Evolutionary conservation across 371 early-diverging fungal genomes (phyloP).

Genomic region (Lichtheimia ramosa): DNA sequence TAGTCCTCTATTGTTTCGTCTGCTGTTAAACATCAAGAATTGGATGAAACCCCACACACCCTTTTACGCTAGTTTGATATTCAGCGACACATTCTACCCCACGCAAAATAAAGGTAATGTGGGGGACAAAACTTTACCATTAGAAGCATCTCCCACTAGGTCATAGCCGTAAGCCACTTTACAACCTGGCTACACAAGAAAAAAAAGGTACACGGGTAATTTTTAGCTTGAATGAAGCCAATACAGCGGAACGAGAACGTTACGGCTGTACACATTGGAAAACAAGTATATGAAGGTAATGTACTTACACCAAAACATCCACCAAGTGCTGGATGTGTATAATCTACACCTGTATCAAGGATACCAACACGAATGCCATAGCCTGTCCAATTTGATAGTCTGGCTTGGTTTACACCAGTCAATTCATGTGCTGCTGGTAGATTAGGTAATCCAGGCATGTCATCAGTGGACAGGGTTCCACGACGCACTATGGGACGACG

Average conservation of each 20-base stretch:
- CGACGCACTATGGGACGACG: constrained; percentile 7
- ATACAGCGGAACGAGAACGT: too few species aligned
- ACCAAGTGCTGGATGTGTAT: constrained; percentile 71
- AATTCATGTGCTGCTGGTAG: constrained; percentile 13
- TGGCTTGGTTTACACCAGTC: constrained; percentile 14
- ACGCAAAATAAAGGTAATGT: too few species aligned
- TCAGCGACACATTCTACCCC: too few species aligned
- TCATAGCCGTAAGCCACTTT: constrained; percentile 67
- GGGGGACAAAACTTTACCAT: constrained; percentile 10
- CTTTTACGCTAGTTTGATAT: too few species aligned
- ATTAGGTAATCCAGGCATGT: constrained; percentile 12
- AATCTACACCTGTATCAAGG: constrained; percentile 53
- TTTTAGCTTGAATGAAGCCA: too few species aligned
- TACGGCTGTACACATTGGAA: too few species aligned
- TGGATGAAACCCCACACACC: too few species aligned
- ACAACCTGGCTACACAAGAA: constrained; percentile 34
- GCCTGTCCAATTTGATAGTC: constrained; percentile 5
- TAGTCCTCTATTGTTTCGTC: too few species aligned
- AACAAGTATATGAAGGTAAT: neutral
- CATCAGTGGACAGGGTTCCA: neutral
- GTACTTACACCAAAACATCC: constrained; percentile 61
- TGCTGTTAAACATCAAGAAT: too few species aligned
- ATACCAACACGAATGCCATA: constrained; percentile 18
- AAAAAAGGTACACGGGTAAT: neutral
- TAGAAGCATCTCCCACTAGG: constrained; percentile 55